These are phyloP conservation scores for Acorus gramineus DNA, from an alignment of 106 monocot genomes.

Conservation along the genomic window DNA sequence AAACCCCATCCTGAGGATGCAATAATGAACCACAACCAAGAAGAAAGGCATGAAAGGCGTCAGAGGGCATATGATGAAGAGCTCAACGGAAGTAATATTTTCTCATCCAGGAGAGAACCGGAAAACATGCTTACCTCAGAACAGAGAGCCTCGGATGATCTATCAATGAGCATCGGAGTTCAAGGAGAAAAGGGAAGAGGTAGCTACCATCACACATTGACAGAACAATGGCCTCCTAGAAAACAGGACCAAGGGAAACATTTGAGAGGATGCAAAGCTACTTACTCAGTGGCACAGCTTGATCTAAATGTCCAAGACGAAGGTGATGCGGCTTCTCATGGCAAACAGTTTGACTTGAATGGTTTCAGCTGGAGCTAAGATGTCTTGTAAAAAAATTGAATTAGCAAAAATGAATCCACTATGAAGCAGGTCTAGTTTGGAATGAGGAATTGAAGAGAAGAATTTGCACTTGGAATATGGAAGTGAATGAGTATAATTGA, in stretches of 20 bases:
- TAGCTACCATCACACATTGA: background rate
- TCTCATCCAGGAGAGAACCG: conserved; percentile 11
- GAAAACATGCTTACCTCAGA: conserved; percentile 7
- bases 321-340: conserved; percentile 9
- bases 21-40: conserved; percentile 2
- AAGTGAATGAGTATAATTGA: too few species aligned
- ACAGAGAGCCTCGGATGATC: conserved; percentile 14
- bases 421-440: too few species aligned
- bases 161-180: conserved; percentile 30
- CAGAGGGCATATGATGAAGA: conserved; percentile 10
- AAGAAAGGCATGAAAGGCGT: background rate
- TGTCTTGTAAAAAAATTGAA: too few species aligned
- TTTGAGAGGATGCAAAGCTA: conserved; percentile 19
- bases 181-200: conserved; percentile 14
- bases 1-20: conserved; percentile 15
- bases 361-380: conserved; percentile 47
- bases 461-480: too few species aligned
- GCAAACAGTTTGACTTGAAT: conserved; percentile 66
- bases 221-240: too few species aligned
- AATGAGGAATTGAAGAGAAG: too few species aligned
- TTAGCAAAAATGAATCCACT: too few species aligned
- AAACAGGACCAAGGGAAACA: conserved; percentile 17
- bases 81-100: conserved; percentile 15
- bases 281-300: conserved; percentile 20
- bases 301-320: conserved; percentile 56